phyloP scores from a whole-genome alignment of 345 rosid genomes.

The Salix brachista region DNA sequence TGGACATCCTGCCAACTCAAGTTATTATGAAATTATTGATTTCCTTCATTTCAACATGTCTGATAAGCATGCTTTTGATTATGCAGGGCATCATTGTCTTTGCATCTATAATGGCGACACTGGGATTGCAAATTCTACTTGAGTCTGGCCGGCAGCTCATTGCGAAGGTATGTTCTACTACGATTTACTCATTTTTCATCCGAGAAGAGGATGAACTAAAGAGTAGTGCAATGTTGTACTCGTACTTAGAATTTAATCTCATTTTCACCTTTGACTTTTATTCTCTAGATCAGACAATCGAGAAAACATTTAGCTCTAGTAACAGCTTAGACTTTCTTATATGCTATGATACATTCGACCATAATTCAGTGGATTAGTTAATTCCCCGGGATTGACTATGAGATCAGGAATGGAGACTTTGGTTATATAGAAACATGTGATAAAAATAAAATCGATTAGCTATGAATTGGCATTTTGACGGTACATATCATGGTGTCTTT shows the following conservation, averaged over 20 bases:
- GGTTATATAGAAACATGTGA: no score
- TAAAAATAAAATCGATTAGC: no score
- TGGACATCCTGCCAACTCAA: not conserved
- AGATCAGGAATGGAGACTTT: no score
- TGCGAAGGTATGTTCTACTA: conserved; percentile 19
- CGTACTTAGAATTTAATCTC: not conserved
- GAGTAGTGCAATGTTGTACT: not conserved
- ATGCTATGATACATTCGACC: no score
- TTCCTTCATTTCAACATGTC: not conserved
- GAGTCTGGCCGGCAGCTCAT: conserved; percentile 32
- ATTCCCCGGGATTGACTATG: no score
- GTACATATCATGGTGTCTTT: no score
- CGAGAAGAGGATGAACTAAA: not conserved
- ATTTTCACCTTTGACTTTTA: not conserved
- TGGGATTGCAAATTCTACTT: conserved; percentile 36
- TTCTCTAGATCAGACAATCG: no score
- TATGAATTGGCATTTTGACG: no score
- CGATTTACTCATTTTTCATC: not conserved
- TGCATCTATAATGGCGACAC: conserved; percentile 42
- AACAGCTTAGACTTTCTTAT: no score
- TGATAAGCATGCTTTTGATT: not conserved
- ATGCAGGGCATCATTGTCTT: conserved; percentile 35
- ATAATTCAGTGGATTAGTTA: no score
- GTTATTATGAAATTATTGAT: not conserved
- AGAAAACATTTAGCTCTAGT: no score